Evolutionary conservation across 1,139 yeast species (phyloP).

Genomic region (Debaryomycetaceae sp.): DNA sequence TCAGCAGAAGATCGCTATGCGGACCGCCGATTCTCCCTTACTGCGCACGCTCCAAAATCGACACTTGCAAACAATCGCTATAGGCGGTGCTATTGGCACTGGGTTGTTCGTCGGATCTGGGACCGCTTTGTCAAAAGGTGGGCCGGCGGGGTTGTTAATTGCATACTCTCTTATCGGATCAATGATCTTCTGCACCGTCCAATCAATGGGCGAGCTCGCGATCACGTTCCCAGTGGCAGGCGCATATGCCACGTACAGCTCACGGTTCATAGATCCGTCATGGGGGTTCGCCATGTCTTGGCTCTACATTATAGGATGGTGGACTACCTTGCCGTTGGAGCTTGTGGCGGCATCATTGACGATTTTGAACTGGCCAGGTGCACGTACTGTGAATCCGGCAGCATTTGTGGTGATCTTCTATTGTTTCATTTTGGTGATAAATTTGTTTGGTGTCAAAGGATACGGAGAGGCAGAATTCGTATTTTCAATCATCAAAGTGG

Average conservation of each 20-base stretch:
- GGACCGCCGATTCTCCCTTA: slow-evolving; percentile 59
- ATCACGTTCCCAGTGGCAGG: slow-evolving; percentile 70
- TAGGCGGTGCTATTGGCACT: slow-evolving; percentile 80
- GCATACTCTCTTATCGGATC: slow-evolving; percentile 59
- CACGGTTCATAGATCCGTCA: slow-evolving; percentile 58
- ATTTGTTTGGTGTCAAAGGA: slow-evolving; percentile 26
- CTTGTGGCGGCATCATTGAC: slow-evolving; percentile 45
- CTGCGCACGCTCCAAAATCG: slow-evolving; percentile 32
- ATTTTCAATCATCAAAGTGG: slow-evolving; percentile 22
- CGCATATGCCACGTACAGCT: slow-evolving; percentile 59
- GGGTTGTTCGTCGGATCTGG: slow-evolving; percentile 71
- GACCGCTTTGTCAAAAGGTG: slow-evolving; percentile 53
- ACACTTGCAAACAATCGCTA: slow-evolving; percentile 51
- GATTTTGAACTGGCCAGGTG: slow-evolving; percentile 19
- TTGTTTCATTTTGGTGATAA: slow-evolving; percentile 17
- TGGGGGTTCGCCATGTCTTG: slow-evolving; percentile 72
- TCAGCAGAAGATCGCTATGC: slow-evolving; percentile 54
- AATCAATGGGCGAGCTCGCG: slow-evolving; percentile 73
- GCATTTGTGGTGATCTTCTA: slow-evolving; percentile 27
- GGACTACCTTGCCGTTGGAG: slow-evolving; percentile 62
- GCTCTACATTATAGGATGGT: slow-evolving; percentile 73
- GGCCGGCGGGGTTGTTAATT: slow-evolving; percentile 64
- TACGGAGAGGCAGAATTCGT: slow-evolving; percentile 32
- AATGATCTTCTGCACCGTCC: slow-evolving; percentile 61
- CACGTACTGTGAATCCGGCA: slow-evolving; percentile 16